Evolutionary conservation across 257 asterid species (phyloP), one percentile per base, ranked within the genome.

Genomic region (Nyctanthes arbortristis): DNA sequence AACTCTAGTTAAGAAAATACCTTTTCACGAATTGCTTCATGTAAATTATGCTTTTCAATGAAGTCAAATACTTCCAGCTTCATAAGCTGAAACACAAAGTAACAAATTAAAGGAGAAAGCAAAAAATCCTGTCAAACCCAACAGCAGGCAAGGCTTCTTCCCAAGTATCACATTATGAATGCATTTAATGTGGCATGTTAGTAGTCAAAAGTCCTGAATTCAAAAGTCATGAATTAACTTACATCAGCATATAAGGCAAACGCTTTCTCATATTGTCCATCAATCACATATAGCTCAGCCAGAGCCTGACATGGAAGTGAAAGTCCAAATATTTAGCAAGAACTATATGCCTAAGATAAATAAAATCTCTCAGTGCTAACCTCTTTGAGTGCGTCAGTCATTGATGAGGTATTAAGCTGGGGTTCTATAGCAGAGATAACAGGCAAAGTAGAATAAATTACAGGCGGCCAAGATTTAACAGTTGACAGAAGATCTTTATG

Each of bases 361-460:
- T 43, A 37, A 39, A 47, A 73, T 37, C 55, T 66, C 66, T 76
- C 33, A 40, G 60, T 57, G 81, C 83, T 47, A 70, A 88, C 99
- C 97, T 89, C 97, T 85, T 80, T 87, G 73, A 94, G 96, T 39
- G 82, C 80, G 78, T 87, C 94, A 58, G 95, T 89, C 77, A 87
- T 74, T 33, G 99, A 89, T 18, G 96, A 91, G 59, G 96, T 86
- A 79, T 77, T 92, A 52, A 85, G 90, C 79, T 94, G 98, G 75
- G 97, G 93, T 73, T 94, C 99, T 78, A 94, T 88, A 69, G 97
- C 97, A 52, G 99, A 79, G 78, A 94, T 92, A 63, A 94, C 82
- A 20, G 97, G 92, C 73, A 80, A 69, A 54, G 92, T 79, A 68
- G 99, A 89, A 87, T 91, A 94, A 75, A 92, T 80, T 67, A 70